Base-by-base conservation (phyloP, 2,329 filamentous ascomycete species). In the Biscogniauxia marginata region DNA sequence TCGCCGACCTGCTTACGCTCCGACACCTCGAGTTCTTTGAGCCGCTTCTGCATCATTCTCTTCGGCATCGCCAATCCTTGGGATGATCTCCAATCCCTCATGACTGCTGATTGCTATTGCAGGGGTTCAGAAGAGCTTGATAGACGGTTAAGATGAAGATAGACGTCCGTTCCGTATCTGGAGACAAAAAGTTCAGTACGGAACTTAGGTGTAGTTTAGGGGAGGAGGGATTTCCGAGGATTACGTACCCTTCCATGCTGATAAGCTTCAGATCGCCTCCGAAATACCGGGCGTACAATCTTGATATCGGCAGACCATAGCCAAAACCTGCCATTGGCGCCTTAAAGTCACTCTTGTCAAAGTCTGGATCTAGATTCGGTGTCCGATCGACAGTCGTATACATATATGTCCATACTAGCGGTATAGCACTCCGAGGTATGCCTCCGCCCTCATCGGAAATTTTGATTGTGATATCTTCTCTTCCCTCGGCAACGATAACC, bases 331-430 rank as follows among this genome's bases (percentile, higher is more conserved):
- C 95, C 95, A 99, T 98, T 1, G 95, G 95, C 11, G 95, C 95
- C 75, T 99, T 98, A 81, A 99, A 99, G 74, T 99, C 95, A 76
- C 88, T 96, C 78, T 98, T 96, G 75, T 99, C 93, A 73, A 98
- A 99, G 72, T 98, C 93, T 0, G 95, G 95, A 70, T 99, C 95
- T 60, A 99, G 79, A 70, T 87, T 96, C 13, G 95, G 95, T 20
- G 95, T 98, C 66, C 93, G 87, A 73, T 98, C 95, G 62, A 99
- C 95, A 2, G 95, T 99, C 34, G 95, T 99, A 74, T 99, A 99
- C 95, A 98, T 99, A 74, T 99, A 99, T 11, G 95, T 99, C 95
- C 95, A 99, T n/a, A 98, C 95, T 13, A 99, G 82, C 4, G 95
- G 95, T 62, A 99, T 98, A 52, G 91, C 85, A 67, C 90, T 96